Evolutionary conservation across 306 rosid genomes (phyloP).

Genomic region (Trifolium subterraneum): DNA sequence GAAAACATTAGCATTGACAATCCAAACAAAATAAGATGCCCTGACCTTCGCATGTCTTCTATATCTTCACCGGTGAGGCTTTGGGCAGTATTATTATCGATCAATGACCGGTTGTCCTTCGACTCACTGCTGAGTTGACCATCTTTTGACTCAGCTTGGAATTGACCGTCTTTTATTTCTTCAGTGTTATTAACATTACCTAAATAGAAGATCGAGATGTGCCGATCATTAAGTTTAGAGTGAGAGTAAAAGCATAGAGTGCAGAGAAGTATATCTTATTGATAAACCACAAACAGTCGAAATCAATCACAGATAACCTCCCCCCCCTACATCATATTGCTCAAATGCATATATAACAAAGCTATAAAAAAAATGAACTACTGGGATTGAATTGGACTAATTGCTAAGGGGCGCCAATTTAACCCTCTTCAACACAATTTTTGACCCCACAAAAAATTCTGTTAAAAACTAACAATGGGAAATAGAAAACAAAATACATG

Average conservation of each 20-base stretch:
- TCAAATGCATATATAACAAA: neutral
- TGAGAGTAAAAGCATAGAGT: neutral
- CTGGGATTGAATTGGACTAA: too few species aligned
- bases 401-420: too few species aligned
- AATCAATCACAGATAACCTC: neutral
- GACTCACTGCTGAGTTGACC: conserved; percentile 50
- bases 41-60: conserved; percentile 77
- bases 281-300: neutral
- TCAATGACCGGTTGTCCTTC: conserved; percentile 71
- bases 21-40: conserved; percentile 6
- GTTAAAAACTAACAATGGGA: too few species aligned
- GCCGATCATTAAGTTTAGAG: neutral
- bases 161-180: conserved; percentile 49
- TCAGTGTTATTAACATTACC: conserved; percentile 45
- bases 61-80: conserved; percentile 85
- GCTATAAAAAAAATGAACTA: too few species aligned
- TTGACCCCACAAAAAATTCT: too few species aligned
- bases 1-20: neutral
- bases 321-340: neutral
- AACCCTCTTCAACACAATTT: too few species aligned
- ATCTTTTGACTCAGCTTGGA: conserved; percentile 54
- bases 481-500: too few species aligned
- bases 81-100: conserved; percentile 89
- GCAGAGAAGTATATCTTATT: neutral
- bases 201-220: conserved; percentile 32